Evolutionary conservation across 1,284 basidiomycete genomes (phyloP), one percentile per base, ranked within the genome.

Genomic region (Meripilus lineatus): DNA sequence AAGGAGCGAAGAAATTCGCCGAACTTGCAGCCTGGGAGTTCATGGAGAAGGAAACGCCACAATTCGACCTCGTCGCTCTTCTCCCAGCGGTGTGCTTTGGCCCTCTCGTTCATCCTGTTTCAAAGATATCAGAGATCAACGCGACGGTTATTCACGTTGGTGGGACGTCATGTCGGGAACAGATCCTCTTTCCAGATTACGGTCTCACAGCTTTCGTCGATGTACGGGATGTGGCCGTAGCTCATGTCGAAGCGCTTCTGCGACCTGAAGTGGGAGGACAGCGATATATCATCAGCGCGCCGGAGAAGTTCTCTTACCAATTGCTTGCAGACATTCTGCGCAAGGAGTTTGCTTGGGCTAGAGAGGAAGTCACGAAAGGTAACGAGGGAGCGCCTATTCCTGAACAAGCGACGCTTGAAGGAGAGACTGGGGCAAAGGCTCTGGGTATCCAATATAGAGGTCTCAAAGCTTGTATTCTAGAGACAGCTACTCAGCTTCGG

Each of bases 281-380:
- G 10, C 38, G 20, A n/a, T 39, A 22, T 24, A 15, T 30, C 11
- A 22, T n/a, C 20, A 18, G 23, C 20, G 20, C 34, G n/a, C 42
- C 42, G 11, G 42, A 47, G 26, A 22, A 47, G 20, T 44, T 44
- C 21, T 18, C 26, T 24, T 47, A 47, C 34, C 41, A 44, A 21
- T 10, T 7, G 3, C 43, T 28, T 15, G 45, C 49, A 11, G 39
- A 48, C 26, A 42, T 50, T 36, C 32, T 48, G 13, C 38, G 44
- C 18, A 20, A 45, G 24, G 46, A 47, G 39, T 48, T 50, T 23
- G 45, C 40, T 14, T 49, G 48, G 48, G 45, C n/a, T 45, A 24
- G 44, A 42, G 45, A 42, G 5, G 22, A 36, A 8, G 45, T 46
- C 7, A 39, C 32, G 45, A 38, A 42, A 38, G 48, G 41, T 8